A percentile compares a stretch with the other conserved stretches of the same genome.
These are phyloP conservation scores for Rosa rugosa DNA, from an alignment of 306 rosid species.

Conservation along the genomic window DNA sequence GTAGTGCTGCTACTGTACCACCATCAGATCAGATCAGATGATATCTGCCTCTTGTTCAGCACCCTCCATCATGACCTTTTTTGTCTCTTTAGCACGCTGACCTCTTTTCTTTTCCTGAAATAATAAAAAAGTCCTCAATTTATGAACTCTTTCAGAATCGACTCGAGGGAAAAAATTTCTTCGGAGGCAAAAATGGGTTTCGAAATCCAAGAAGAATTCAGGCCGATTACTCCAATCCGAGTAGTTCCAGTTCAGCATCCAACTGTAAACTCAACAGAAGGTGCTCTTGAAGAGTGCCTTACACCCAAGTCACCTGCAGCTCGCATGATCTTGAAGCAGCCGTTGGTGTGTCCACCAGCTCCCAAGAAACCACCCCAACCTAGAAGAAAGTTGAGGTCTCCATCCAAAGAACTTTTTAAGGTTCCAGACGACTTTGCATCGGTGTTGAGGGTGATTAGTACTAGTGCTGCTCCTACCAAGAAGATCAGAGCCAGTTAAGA, in stretches of 20 bases:
- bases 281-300: constrained; percentile 36
- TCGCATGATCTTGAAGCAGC: constrained; percentile 20
- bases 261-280: constrained; percentile 8
- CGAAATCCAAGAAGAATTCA: constrained; percentile 45
- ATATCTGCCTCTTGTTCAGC: constrained; percentile 19
- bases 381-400: constrained; percentile 20
- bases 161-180: too few species aligned
- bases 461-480: constrained; percentile 26
- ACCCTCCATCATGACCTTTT: constrained; percentile 30
- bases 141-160: not conserved
- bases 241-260: constrained; percentile 9
- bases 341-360: constrained; percentile 58
- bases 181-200: constrained; percentile 45
- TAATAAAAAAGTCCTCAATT: not conserved
- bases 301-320: constrained; percentile 45
- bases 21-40: not conserved
- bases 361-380: constrained; percentile 52
- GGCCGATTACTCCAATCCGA: constrained; percentile 50
- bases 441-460: constrained; percentile 22
- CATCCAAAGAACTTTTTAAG: constrained; percentile 32
- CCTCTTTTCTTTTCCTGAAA: constrained; percentile 10
- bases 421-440: constrained; percentile 53
- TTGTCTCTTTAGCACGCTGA: constrained; percentile 39
- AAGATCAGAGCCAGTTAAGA: constrained; percentile 36
- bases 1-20: not conserved